phyloP scores from a whole-genome alignment of 768 basidiomycete genomes.

The Mycena polygramma region DNA sequence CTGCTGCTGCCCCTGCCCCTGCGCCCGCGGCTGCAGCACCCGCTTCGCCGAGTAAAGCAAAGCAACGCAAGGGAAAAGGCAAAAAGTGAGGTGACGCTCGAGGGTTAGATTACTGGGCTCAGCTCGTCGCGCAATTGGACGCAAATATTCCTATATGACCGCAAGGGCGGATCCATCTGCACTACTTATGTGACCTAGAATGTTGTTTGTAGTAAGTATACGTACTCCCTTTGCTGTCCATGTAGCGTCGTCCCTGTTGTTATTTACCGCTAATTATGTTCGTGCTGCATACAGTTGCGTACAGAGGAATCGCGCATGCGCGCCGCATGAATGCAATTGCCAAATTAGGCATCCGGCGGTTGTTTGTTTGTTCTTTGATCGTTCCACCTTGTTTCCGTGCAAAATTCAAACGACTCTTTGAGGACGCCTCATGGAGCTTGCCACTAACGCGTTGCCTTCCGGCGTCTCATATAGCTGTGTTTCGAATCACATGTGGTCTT shows the following conservation, averaged over 20 bases:
- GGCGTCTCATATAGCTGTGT: too few species aligned
- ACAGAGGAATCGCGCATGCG: too few species aligned
- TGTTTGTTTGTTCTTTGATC: too few species aligned
- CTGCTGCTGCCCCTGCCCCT: constrained; percentile 14
- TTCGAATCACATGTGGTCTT: too few species aligned
- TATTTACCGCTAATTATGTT: not conserved
- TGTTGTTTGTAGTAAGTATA: not conserved
- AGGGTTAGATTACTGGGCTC: not conserved
- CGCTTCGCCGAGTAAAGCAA: constrained; percentile 40
- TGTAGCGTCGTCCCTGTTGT: not conserved
- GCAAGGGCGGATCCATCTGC: not conserved
- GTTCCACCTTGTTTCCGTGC: too few species aligned
- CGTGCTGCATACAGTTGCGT: too few species aligned
- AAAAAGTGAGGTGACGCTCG: constrained; percentile 41
- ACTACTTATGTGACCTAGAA: not conserved
- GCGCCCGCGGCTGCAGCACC: constrained; percentile 25
- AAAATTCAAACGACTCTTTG: too few species aligned
- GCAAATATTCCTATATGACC: constrained; percentile 1
- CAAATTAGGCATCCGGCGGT: too few species aligned
- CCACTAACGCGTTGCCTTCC: too few species aligned
- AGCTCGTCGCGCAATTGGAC: not conserved
- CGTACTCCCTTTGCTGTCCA: not conserved
- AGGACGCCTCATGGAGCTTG: too few species aligned
- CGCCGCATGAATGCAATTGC: too few species aligned
- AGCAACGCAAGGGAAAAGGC: constrained; percentile 49